These are phyloP conservation scores for Pyrus betulifolia DNA, from an alignment of 306 rosid genomes.

Conservation along the genomic window DNA sequence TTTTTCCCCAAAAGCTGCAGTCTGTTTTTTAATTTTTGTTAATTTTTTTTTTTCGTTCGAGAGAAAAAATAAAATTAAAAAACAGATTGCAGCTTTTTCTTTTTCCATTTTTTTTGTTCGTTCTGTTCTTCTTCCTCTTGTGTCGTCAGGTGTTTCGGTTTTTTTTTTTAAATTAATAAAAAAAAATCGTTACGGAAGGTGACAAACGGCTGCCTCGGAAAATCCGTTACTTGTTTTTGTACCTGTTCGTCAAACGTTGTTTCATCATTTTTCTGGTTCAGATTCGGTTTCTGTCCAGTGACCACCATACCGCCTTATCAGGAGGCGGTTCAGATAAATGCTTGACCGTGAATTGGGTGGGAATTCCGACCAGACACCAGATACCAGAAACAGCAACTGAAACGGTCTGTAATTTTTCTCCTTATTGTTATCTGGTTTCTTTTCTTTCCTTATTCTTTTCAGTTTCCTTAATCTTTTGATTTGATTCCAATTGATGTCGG, in stretches of 20 bases:
- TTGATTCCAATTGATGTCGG: neutral
- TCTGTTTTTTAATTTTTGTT: neutral
- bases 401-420: neutral
- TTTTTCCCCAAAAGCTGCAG: neutral
- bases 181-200: neutral
- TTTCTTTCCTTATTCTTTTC: neutral
- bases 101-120: too few relatives aligned
- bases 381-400: neutral
- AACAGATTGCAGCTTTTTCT: too few relatives aligned
- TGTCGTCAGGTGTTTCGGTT: neutral
- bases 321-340: neutral
- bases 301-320: neutral
- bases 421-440: neutral
- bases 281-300: neutral
- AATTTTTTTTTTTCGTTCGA: neutral
- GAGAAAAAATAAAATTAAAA: neutral
- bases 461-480: too few relatives aligned
- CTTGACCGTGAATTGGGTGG: neutral
- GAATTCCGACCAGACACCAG: neutral
- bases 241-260: neutral
- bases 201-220: slow-evolving; percentile 22
- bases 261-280: neutral
- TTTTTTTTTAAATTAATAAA: neutral
- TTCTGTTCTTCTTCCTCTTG: slow-evolving; percentile 9
- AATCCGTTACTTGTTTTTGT: slow-evolving; percentile 9